phyloP scores from a whole-genome alignment of 2,329 filamentous ascomycete genomes.

The Epichloe amarillans region DNA sequence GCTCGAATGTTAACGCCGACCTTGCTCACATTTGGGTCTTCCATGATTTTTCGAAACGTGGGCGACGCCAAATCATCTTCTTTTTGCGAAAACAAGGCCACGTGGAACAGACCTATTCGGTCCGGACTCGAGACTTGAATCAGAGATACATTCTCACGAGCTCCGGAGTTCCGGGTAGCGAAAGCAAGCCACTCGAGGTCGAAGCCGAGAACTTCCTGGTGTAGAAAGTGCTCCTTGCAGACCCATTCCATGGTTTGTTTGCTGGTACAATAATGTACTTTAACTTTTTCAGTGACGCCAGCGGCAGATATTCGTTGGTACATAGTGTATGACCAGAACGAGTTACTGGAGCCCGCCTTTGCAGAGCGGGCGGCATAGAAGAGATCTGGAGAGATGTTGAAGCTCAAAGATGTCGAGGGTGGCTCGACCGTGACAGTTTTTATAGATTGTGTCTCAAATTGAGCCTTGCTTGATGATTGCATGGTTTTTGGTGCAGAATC shows the following conservation, averaged over 20 bases:
- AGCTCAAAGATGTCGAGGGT: constrained; percentile 16
- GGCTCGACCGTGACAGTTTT: constrained; percentile 4
- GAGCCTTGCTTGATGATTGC: neutral
- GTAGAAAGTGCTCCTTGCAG: constrained; percentile 48
- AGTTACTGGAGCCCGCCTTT: constrained; percentile 28
- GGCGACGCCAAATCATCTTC: constrained; percentile 52
- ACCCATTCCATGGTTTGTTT: constrained; percentile 54
- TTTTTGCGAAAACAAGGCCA: constrained; percentile 46
- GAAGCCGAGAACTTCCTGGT: constrained; percentile 65
- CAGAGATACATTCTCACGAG: constrained; percentile 61
- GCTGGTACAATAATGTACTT: constrained; percentile 66
- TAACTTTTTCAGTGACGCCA: constrained; percentile 38
- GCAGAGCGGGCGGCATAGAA: constrained; percentile 33
- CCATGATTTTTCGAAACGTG: constrained; percentile 57
- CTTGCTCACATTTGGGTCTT: constrained; percentile 57
- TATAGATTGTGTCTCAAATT: neutral
- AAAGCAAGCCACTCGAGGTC: constrained; percentile 72
- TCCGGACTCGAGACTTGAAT: constrained; percentile 71
- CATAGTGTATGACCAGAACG: constrained; percentile 55
- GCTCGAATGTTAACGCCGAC: constrained; percentile 63
- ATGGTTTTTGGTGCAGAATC: neutral
- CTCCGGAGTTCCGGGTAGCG: constrained; percentile 29
- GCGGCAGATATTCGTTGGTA: constrained; percentile 41
- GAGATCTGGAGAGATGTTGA: constrained; percentile 16
- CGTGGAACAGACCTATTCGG: constrained; percentile 68